Evolutionary conservation across 2,329 filamentous ascomycete species (phyloP).

Genomic region (Trichoderma asperellum): DNA sequence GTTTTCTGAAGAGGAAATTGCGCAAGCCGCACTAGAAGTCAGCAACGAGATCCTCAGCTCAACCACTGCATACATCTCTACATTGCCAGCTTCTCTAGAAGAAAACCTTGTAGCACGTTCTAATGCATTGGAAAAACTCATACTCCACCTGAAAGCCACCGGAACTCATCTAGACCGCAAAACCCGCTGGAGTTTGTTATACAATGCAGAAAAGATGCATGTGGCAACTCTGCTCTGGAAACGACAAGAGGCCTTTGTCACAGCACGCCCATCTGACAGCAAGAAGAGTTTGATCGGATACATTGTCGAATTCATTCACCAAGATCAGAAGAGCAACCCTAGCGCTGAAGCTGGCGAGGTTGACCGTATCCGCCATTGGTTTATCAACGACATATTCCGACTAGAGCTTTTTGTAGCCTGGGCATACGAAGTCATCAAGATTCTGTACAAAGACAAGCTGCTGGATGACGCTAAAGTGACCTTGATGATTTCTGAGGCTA

Average conservation of each 20-base stretch:
- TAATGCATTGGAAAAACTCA: constrained; percentile 74
- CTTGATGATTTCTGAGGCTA: constrained; percentile 68
- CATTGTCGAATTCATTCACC: constrained; percentile 75
- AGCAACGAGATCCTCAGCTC: constrained; percentile 84
- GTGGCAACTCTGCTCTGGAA: constrained; percentile 81
- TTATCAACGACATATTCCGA: constrained; percentile 73
- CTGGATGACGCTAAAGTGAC: constrained; percentile 60
- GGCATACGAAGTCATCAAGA: constrained; percentile 76
- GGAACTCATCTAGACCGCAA: constrained; percentile 67
- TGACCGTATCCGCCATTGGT: constrained; percentile 84
- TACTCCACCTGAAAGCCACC: constrained; percentile 68
- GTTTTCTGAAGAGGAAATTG: constrained; percentile 72
- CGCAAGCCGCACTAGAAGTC: constrained; percentile 74
- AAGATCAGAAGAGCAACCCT: constrained; percentile 72
- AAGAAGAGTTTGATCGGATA: constrained; percentile 74
- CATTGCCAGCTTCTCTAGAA: constrained; percentile 74
- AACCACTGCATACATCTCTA: constrained; percentile 72
- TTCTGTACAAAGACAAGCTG: constrained; percentile 65
- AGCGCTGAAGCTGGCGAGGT: constrained; percentile 69
- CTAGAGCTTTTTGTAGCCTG: constrained; percentile 78
- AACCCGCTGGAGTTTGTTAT: constrained; percentile 80
- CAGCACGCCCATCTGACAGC: constrained; percentile 60
- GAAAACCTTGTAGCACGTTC: constrained; percentile 76
- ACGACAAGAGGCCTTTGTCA: constrained; percentile 71
- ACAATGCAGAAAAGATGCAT: constrained; percentile 86